Percentiles rank a stretch among this genome's conserved stretches.
These are phyloP conservation scores for Plasmodium ovale DNA, from an alignment of 169 alveolate species.

Conservation along the genomic window DNA sequence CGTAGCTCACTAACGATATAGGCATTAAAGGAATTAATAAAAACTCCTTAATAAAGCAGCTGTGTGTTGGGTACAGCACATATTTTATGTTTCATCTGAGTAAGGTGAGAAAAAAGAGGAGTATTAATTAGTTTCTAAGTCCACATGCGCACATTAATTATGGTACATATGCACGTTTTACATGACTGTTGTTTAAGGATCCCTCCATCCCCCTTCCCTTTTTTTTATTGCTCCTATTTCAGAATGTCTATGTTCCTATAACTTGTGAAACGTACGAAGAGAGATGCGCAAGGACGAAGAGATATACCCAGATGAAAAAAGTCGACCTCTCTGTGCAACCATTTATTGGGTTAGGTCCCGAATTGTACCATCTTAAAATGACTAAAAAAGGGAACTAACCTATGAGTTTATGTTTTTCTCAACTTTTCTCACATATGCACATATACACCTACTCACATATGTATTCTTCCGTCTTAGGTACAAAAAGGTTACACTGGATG, in stretches of 20 bases:
- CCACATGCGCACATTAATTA: background rate
- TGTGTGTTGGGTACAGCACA: constrained; percentile 56
- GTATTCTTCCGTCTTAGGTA: constrained; percentile 9
- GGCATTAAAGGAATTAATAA: constrained; percentile 67
- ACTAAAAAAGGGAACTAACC: too few species aligned
- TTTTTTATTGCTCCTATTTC: background rate
- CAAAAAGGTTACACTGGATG: constrained; percentile 29
- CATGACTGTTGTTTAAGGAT: too few species aligned
- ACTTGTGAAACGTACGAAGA: constrained; percentile 61
- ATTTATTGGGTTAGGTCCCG: constrained; percentile 40
- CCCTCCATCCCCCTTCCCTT: background rate
- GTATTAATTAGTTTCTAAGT: background rate
- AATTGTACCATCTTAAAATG: background rate
- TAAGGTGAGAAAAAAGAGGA: constrained; percentile 10
- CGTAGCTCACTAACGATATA: constrained; percentile 32
- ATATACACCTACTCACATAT: background rate
- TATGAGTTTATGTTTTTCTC: too few species aligned
- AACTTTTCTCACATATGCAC: too few species aligned
- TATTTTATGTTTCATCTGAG: constrained; percentile 45
- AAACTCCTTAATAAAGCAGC: constrained; percentile 28
- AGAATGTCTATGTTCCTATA: constrained; percentile 41
- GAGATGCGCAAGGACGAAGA: constrained; percentile 37
- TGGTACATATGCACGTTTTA: background rate
- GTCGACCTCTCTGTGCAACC: constrained; percentile 52
- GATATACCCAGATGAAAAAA: constrained; percentile 4